phyloP scores from a whole-genome alignment of 75 land plant species.

The Picea glauca region DNA sequence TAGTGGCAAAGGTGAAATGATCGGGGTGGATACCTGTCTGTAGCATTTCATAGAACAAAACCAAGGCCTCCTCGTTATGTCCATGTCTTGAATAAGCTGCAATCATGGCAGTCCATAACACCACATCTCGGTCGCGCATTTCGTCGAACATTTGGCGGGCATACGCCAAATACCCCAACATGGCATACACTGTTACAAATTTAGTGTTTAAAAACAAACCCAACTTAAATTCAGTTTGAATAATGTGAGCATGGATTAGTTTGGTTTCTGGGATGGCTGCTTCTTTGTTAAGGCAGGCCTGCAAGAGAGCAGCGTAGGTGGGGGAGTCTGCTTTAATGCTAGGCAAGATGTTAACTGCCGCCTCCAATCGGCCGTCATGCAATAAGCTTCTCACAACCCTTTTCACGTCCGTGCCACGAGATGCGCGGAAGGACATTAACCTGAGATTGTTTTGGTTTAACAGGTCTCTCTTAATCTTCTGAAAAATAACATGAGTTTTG shows the following conservation, averaged over 20 bases:
- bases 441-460: too few relatives aligned
- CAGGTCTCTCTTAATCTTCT: too few relatives aligned
- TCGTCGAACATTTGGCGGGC: conserved; percentile 1
- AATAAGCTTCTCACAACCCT: too few relatives aligned
- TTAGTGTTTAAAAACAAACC: not conserved
- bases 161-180: not conserved
- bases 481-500: too few relatives aligned
- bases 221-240: not conserved
- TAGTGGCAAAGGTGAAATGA: not conserved
- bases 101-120: conserved; percentile 12
- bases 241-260: conserved; percentile 5
- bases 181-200: conserved; percentile 16
- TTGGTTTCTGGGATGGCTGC: not conserved
- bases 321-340: not conserved
- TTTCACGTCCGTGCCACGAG: too few relatives aligned
- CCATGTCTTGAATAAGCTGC: conserved; percentile 8
- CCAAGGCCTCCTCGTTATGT: not conserved
- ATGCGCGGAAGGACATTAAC: too few relatives aligned
- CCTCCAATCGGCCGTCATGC: not conserved
- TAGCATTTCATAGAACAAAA: not conserved
- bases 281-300: not conserved
- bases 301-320: conserved; percentile 3
- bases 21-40: not conserved
- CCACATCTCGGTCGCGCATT: not conserved
- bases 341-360: not conserved